A percentile compares a stretch with the other conserved stretches of the same genome.
These are phyloP conservation scores for Actinomortierella ambigua DNA, from an alignment of 371 early-diverging fungal genomes.

Conservation along the genomic window DNA sequence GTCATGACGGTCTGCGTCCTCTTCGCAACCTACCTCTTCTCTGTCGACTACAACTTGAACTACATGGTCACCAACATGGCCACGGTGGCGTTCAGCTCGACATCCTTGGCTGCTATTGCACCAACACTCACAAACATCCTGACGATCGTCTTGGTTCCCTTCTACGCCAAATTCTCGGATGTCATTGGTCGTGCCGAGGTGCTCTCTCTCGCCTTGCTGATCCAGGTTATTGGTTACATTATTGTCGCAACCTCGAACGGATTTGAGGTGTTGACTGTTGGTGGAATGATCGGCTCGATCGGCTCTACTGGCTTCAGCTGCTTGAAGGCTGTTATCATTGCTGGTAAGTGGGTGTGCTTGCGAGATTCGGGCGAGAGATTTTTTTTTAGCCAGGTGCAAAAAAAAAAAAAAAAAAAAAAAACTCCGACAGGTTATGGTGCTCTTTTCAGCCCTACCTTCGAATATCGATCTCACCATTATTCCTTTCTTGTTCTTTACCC, in stretches of 20 bases:
- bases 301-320: constrained; percentile 5
- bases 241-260: constrained; percentile 1
- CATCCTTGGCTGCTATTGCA: constrained; percentile 9
- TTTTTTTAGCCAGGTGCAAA: no score
- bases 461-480: neutral
- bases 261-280: neutral
- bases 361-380: no score
- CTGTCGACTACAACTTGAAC: constrained; percentile 8
- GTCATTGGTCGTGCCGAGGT: constrained; percentile 15
- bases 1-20: neutral
- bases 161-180: constrained; percentile 12
- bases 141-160: constrained; percentile 10
- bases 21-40: neutral
- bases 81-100: neutral
- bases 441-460: no score
- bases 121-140: constrained; percentile 10
- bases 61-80: neutral
- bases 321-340: constrained; percentile 8
- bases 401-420: no score
- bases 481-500: neutral
- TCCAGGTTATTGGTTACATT: constrained; percentile 8
- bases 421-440: no score
- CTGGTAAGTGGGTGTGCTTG: constrained; percentile 6
- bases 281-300: neutral
- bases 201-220: constrained; percentile 7